Evolutionary conservation across 2,329 filamentous ascomycete genomes (phyloP), one percentile per base, ranked within the genome.

Genomic region (Metarhizium rileyi): DNA sequence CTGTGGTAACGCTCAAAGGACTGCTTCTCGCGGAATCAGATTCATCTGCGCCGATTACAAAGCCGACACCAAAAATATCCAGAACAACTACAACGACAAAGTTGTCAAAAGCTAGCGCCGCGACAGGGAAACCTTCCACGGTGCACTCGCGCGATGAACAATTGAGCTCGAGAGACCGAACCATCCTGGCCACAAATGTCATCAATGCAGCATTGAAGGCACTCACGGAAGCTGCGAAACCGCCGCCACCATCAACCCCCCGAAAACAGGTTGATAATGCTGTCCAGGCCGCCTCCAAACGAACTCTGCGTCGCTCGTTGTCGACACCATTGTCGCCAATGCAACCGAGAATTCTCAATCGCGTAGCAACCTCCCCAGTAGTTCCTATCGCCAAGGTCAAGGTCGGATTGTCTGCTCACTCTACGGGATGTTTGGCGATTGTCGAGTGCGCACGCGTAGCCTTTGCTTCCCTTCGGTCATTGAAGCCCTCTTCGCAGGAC

Each of bases 141-240:
- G 36, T 50, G 16, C 46, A 47, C 62, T 48, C 46, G 22, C 45
- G n/a, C 61, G 61, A 53, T 54, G 64, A 56, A 56, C 61, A 52
- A 55, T 59, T 58, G 55, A 64, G 53, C 22, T 48, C 57, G 56
- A 72, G 66, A 57, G 84, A 88, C 51, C 80, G 76, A 63, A 81
- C 81, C 46, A 72, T 78, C 42, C 68, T 90, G 33, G 86, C 86
- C 12, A 88, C 86, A 0, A 79, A 89, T 53, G 73, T 88, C 33
- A 80, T 89, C 58, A 91, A 90, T 62, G 71, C 73, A 6, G 75
- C 82, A 1, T 71, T 90, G 36, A 89, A 86, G 59, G 74, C 77
- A 9, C 73, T 91, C 3, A 75, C 76, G n/a, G 81, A 86, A 50
- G 81, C 81, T 0, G 72, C 81, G 20, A 89, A 83, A 61, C 65